These are phyloP conservation scores for Kurtzmaniella fragi DNA, from an alignment of 805 yeast species.

Conservation along the genomic window DNA sequence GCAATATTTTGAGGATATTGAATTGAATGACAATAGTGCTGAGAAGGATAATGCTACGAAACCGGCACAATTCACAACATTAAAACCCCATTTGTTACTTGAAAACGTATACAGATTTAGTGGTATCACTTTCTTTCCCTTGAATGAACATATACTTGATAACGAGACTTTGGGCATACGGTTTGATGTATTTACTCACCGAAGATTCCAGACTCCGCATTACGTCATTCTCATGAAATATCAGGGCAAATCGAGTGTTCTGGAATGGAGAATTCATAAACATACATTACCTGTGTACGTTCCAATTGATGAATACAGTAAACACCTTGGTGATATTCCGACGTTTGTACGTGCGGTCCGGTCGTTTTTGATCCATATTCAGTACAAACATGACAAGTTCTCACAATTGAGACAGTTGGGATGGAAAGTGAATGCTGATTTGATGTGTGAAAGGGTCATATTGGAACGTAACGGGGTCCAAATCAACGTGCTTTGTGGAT, in stretches of 20 bases:
- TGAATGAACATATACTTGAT: conserved; percentile 31
- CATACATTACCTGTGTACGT: conserved; percentile 34
- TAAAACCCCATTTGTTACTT: conserved; percentile 11
- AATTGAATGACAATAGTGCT: background rate
- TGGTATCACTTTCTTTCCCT: conserved; percentile 49
- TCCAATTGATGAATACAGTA: conserved; percentile 15
- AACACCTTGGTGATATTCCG: conserved; percentile 10
- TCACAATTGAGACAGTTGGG: conserved; percentile 11
- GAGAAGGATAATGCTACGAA: background rate
- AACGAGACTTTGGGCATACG: conserved; percentile 42
- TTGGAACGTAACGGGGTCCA: conserved; percentile 5
- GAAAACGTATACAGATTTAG: conserved; percentile 47
- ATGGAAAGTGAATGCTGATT: conserved; percentile 16
- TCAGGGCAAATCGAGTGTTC: conserved; percentile 4
- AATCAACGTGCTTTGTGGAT: conserved; percentile 18
- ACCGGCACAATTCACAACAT: background rate
- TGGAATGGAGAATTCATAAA: conserved; percentile 26
- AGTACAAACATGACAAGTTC: conserved; percentile 28
- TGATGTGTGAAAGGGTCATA: conserved; percentile 19
- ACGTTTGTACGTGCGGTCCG: conserved; percentile 20
- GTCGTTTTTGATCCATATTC: conserved; percentile 16
- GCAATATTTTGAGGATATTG: conserved; percentile 12
- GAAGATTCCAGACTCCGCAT: conserved; percentile 37
- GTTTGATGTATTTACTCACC: conserved; percentile 38
- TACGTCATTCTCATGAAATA: conserved; percentile 37